Percentiles rank a stretch among this genome's conserved stretches.
These are phyloP conservation scores for Melaleuca quinquenervia DNA, from an alignment of 345 rosid species.

Conservation along the genomic window DNA sequence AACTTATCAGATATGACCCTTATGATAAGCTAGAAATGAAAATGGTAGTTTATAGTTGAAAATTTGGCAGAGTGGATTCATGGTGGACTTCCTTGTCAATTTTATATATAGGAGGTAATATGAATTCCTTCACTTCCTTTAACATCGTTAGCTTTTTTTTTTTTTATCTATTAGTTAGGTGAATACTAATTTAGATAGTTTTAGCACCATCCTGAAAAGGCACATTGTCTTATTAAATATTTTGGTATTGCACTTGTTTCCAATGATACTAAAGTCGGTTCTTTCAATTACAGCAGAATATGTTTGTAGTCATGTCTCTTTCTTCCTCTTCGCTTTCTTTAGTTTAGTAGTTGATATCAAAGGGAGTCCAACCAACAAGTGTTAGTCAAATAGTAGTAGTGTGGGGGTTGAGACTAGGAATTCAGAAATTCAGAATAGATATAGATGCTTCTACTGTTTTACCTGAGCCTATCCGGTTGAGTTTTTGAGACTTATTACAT, in stretches of 20 bases:
- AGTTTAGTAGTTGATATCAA: not conserved
- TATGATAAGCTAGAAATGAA: slow-evolving; percentile 89
- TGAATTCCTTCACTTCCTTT: not conserved
- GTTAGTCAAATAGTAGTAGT: not conserved
- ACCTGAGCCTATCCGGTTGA: not conserved
- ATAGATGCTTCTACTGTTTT: not conserved
- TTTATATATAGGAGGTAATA: slow-evolving; percentile 17
- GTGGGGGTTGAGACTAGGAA: not conserved
- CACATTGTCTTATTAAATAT: not conserved
- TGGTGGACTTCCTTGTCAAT: not conserved
- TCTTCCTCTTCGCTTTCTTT: not conserved
- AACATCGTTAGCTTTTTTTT: not conserved
- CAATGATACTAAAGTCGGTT: not conserved
- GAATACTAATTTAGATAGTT: not conserved
- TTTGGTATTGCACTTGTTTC: not conserved
- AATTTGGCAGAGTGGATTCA: slow-evolving; percentile 30
- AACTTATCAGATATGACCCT: slow-evolving; percentile 84
- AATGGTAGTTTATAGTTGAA: slow-evolving; percentile 58
- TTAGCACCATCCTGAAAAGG: not conserved
- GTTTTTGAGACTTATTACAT: not conserved
- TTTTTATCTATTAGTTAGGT: not conserved
- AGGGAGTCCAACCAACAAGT: not conserved
- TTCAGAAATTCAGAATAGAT: not conserved
- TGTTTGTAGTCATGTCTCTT: not conserved
- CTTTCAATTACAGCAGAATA: not conserved